Conservation (phyloP, 495 filamentous ascomycete genomes). For the Penicillium flavigenum region DNA sequence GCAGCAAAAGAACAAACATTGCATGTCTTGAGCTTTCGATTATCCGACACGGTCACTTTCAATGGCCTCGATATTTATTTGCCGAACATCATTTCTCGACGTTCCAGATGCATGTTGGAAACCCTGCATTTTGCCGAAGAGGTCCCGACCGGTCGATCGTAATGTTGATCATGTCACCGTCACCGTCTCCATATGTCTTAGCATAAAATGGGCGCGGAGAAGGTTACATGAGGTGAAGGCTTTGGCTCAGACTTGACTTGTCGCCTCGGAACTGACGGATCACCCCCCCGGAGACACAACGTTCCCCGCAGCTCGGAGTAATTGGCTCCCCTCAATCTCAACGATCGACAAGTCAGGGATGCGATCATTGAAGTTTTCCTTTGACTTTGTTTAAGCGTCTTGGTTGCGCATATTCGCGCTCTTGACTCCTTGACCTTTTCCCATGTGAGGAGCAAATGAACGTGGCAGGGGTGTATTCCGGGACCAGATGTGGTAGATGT, state of each 20-base stretch:
- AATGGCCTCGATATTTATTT: neutral
- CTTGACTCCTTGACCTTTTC: slow-evolving; percentile 2
- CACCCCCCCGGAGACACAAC: neutral
- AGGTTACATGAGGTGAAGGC: slow-evolving; percentile 1
- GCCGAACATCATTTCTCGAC: neutral
- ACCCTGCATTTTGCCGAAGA: neutral
- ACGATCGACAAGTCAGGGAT: slow-evolving; percentile 21
- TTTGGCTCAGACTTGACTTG: neutral
- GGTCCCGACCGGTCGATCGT: neutral
- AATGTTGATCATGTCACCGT: neutral
- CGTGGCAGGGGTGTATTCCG: slow-evolving; percentile 1
- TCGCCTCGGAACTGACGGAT: slow-evolving; percentile 13
- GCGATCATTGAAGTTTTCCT: neutral
- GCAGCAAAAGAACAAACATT: neutral
- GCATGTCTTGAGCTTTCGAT: neutral
- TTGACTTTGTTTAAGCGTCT: slow-evolving; percentile 5
- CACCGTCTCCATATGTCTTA: neutral
- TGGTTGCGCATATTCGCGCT: slow-evolving; percentile 5
- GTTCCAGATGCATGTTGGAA: neutral
- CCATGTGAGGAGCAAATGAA: neutral
- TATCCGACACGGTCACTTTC: neutral
- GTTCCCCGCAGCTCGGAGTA: slow-evolving; percentile 26
- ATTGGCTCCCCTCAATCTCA: slow-evolving; percentile 13
- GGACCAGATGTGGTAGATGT: slow-evolving; percentile 1
- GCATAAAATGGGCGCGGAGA: slow-evolving; percentile 1